Percentiles rank a stretch among this genome's conserved stretches.
These are phyloP conservation scores for Ascochyta lentis DNA, from an alignment of 2,329 filamentous ascomycete species.

Conservation along the genomic window DNA sequence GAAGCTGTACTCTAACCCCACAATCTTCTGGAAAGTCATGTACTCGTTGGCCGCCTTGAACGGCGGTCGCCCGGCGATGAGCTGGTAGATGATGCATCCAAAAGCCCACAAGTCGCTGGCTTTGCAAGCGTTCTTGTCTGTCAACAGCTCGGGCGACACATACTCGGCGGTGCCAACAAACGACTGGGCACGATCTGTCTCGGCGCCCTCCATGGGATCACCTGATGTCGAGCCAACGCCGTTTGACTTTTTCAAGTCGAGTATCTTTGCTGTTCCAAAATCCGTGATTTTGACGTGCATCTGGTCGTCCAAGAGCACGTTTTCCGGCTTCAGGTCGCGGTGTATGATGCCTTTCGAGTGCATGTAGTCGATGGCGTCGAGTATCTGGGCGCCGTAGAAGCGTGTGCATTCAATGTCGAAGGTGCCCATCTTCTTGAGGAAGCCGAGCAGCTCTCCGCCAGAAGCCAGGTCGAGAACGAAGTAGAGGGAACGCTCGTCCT, in stretches of 20 bases:
- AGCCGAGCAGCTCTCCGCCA: conserved; percentile 88
- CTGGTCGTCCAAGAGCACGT: conserved; percentile 90
- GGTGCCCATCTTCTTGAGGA: conserved; percentile 90
- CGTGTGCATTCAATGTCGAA: conserved; percentile 94
- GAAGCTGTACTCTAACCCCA: conserved; percentile 92
- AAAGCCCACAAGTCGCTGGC: conserved; percentile 98
- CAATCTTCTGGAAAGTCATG: conserved; percentile 97
- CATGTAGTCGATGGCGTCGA: conserved; percentile 98
- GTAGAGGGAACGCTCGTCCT: conserved; percentile 94
- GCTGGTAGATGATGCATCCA: conserved; percentile 96
- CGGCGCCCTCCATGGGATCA: conserved; percentile 62
- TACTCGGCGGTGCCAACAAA: conserved; percentile 99
- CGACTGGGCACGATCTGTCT: conserved; percentile 81
- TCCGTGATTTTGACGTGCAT: conserved; percentile 99
- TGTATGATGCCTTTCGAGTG: conserved; percentile 95
- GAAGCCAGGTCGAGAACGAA: conserved; percentile 95
- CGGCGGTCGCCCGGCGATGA: conserved; percentile 91
- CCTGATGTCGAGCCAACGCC: conserved; percentile 49
- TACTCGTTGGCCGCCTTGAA: conserved; percentile 98
- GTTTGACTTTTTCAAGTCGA: conserved; percentile 63
- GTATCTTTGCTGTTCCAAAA: conserved; percentile 96
- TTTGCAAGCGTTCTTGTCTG: conserved; percentile 96
- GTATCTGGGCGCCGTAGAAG: conserved; percentile 94
- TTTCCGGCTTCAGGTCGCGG: conserved; percentile 95
- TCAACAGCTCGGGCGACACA: conserved; percentile 95